These are phyloP conservation scores for Nemania sp. DNA, from an alignment of 2,329 filamentous ascomycete genomes.

Conservation along the genomic window DNA sequence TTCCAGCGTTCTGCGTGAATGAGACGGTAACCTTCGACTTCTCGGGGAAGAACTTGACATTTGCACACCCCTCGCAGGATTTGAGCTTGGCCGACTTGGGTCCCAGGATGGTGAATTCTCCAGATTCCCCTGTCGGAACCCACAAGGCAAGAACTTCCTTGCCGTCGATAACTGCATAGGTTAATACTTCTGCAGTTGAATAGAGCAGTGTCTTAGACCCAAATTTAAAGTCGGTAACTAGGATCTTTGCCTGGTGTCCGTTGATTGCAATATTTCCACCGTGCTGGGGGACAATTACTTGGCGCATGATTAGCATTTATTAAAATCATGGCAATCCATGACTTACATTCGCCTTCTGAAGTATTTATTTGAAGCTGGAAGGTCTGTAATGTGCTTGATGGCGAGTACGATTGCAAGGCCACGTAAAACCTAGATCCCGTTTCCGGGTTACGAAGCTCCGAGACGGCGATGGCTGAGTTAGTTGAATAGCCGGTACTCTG, in stretches of 20 bases:
- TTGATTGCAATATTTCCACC: conserved; percentile 63
- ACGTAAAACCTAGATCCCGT: conserved; percentile 71
- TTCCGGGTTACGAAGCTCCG: conserved; percentile 69
- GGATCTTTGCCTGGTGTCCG: conserved; percentile 71
- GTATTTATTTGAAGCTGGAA: conserved; percentile 69
- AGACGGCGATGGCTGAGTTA: conserved; percentile 64
- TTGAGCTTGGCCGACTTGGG: conserved; percentile 53
- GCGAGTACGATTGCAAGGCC: conserved; percentile 65
- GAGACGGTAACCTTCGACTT: conserved; percentile 57
- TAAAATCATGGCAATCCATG: not conserved
- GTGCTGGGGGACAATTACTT: conserved; percentile 64
- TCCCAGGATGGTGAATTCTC: conserved; percentile 64
- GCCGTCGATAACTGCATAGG: conserved; percentile 61
- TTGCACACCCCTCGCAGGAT: conserved; percentile 55
- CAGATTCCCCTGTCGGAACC: conserved; percentile 65
- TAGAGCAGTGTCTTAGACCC: conserved; percentile 65
- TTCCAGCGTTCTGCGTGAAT: conserved; percentile 63
- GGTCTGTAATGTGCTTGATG: conserved; percentile 61
- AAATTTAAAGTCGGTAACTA: conserved; percentile 69
- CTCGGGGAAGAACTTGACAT: conserved; percentile 57
- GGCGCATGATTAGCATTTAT: not conserved
- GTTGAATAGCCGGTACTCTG: conserved; percentile 64
- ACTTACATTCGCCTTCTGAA: conserved; percentile 59
- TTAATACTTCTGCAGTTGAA: conserved; percentile 67
- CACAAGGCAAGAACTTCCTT: conserved; percentile 64